Conservation (phyloP, 2,329 filamentous ascomycete genomes). For the Elsinoe fawcettii region DNA sequence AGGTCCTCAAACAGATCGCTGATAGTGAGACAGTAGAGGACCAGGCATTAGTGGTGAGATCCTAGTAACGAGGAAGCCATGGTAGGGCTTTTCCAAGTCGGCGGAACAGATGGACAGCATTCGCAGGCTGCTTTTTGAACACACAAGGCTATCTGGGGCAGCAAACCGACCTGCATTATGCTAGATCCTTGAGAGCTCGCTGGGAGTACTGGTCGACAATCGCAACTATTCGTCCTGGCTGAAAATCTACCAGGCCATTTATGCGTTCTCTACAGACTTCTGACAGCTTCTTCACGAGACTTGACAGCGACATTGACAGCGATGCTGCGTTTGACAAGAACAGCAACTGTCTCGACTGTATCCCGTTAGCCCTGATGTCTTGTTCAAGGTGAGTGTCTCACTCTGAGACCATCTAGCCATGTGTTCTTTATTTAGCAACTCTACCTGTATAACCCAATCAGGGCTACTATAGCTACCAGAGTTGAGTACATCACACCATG, state of each 20-base stretch:
- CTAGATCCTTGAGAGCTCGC: too few relatives aligned
- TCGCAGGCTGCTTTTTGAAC: too few relatives aligned
- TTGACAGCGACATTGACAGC: background rate
- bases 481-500: background rate
- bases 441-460: background rate
- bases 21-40: background rate
- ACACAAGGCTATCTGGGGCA: too few relatives aligned
- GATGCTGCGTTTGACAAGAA: background rate
- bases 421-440: background rate
- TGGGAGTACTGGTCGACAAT: too few relatives aligned
- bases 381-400: background rate
- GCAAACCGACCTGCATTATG: too few relatives aligned
- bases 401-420: background rate
- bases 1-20: background rate
- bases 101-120: background rate
- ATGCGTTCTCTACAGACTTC: too few relatives aligned
- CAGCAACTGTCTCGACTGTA: too few relatives aligned
- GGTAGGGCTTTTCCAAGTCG: background rate
- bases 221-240: too few relatives aligned
- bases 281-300: background rate
- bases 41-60: background rate
- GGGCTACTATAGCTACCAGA: background rate
- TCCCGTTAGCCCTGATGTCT: background rate
- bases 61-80: background rate
- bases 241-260: too few relatives aligned